Base-by-base conservation (phyloP, 192 early-diverging fungal species). In the Coemansia sp. region DNA sequence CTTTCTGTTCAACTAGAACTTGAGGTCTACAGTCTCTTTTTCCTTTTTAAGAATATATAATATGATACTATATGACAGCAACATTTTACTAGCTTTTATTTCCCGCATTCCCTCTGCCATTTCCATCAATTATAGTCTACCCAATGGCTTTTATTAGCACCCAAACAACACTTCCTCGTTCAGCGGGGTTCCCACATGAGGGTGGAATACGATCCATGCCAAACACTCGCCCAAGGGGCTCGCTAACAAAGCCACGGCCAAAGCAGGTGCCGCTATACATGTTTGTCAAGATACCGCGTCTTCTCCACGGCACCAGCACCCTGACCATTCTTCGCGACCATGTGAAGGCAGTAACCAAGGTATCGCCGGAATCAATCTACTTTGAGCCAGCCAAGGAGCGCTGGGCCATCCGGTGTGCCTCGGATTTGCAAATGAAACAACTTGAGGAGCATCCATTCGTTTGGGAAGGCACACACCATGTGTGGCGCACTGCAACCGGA, bases 191-290 rank as follows among this genome's bases (percentile, higher is more conserved):
- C 16, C 48, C n/a, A 50, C 4, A 16, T 7, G 13, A 50, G n/a
- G 48, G 16, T 0, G 48, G 17, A 16, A 16, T 50, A 17, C 48
- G n/a, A 50, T 17, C n/a, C 19, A 13, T 17, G 48, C 48, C n/a
- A 50, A 50, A 17, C 19, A 43, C n/a, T 4, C 48, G 48, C n/a
- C 16, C 17, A 16, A 50, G n/a, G 48, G 48, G 11, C 0, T 16
- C 48, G 6, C 48, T 17, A 50, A 2, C n/a, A 7, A 50, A 50
- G 48, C n/a, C 48, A 17, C 48, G 48, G 4, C 13, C 61, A 11
- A 14, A 62, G 22, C 41, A 63, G 22, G 45, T 49, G 7, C 45
- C 19, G 25, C 32, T 50, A 11, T 64, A 64, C 63, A 64, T 64
- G 37, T 64, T 17, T 19, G 48, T 50, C 5, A 50, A 50, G 17